A percentile compares a stretch with the other conserved stretches of the same genome.
These are phyloP conservation scores for Blastobotrys capitulatus DNA, from an alignment of 1,139 yeast genomes.

Conservation along the genomic window DNA sequence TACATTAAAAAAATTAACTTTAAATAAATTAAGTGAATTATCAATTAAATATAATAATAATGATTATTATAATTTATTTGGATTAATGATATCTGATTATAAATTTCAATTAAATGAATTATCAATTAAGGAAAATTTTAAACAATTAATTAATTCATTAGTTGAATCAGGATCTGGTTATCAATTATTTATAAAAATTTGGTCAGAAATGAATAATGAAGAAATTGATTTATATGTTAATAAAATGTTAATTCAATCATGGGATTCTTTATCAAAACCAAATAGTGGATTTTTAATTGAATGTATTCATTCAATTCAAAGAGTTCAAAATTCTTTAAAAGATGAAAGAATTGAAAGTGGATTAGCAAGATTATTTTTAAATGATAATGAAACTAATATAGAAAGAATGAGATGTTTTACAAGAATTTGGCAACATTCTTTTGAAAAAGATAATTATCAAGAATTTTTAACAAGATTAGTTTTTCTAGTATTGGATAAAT, in stretches of 20 bases:
- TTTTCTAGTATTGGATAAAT: slow-evolving; percentile 62
- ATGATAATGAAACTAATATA: slow-evolving; percentile 8
- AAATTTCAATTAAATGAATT: neutral
- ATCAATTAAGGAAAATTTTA: neutral
- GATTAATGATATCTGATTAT: slow-evolving; percentile 38
- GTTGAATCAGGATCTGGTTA: slow-evolving; percentile 5
- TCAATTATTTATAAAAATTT: slow-evolving; percentile 4
- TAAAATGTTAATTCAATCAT: slow-evolving; percentile 12
- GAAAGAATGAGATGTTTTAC: slow-evolving; percentile 29
- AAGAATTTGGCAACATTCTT: slow-evolving; percentile 40
- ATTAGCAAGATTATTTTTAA: slow-evolving; percentile 29
- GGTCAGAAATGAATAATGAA: neutral
- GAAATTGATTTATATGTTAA: slow-evolving; percentile 23
- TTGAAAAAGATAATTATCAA: slow-evolving; percentile 38
- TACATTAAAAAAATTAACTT: neutral
- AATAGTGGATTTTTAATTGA: slow-evolving; percentile 45
- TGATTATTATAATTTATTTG: slow-evolving; percentile 33
- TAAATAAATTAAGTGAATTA: neutral
- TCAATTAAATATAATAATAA: neutral
- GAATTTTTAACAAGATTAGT: slow-evolving; percentile 57
- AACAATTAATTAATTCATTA: slow-evolving; percentile 34
- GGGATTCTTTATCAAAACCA: slow-evolving; percentile 8
- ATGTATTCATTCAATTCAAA: slow-evolving; percentile 45
- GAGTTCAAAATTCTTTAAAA: slow-evolving; percentile 31
- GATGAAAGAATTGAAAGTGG: slow-evolving; percentile 36